Evolutionary conservation across 2,329 filamentous ascomycete species (phyloP).

Genomic region (Leptosphaerulina australis): DNA sequence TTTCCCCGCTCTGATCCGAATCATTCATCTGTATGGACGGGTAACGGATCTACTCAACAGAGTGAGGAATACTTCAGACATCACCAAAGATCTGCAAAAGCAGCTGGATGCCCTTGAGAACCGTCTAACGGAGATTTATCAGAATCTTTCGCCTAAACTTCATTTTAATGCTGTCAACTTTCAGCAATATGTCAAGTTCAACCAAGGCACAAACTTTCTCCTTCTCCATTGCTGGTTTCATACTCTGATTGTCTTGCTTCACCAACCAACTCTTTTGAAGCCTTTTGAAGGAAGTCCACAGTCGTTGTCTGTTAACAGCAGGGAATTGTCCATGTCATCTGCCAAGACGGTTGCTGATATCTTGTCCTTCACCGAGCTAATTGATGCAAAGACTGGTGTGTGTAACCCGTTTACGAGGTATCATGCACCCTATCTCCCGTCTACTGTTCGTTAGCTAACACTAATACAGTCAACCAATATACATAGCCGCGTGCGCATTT

Average conservation of each 20-base stretch:
- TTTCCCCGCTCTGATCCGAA: constrained; percentile 79
- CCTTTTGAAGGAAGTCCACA: constrained; percentile 73
- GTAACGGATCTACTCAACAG: constrained; percentile 86
- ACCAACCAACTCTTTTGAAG: constrained; percentile 81
- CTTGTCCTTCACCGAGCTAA: constrained; percentile 80
- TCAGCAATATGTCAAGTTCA: constrained; percentile 78
- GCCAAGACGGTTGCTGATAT: constrained; percentile 93
- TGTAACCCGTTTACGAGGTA: constrained; percentile 80
- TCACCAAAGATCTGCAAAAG: constrained; percentile 75
- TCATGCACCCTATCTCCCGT: background rate
- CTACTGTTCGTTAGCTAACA: constrained; percentile 18
- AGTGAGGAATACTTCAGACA: constrained; percentile 73
- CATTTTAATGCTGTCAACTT: constrained; percentile 89
- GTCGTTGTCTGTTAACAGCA: constrained; percentile 78
- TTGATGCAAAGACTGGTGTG: constrained; percentile 83
- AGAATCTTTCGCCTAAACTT: constrained; percentile 73
- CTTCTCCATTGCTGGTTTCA: constrained; percentile 90
- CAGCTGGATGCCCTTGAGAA: constrained; percentile 78
- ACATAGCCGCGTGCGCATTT: constrained; percentile 88
- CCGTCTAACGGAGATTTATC: constrained; percentile 75
- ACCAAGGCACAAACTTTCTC: constrained; percentile 86
- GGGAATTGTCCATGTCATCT: constrained; percentile 82
- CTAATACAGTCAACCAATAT: constrained; percentile 75
- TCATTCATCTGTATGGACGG: constrained; percentile 83
- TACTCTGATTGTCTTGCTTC: constrained; percentile 80